Evolutionary conservation across 2,329 filamentous ascomycete genomes (phyloP), one percentile per base, ranked within the genome.

Genomic region (Dactylellina cionopaga): DNA sequence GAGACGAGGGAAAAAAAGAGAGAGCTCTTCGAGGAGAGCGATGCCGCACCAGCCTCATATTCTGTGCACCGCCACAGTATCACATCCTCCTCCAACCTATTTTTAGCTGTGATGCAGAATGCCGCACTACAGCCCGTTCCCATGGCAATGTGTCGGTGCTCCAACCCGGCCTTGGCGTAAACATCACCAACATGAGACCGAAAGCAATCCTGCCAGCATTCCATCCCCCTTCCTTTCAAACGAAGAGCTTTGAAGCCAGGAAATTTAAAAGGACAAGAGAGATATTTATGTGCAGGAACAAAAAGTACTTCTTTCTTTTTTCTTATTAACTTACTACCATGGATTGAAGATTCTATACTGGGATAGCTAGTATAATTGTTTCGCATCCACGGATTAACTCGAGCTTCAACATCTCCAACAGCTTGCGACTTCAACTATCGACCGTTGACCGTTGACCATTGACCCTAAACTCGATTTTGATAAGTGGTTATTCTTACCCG

Each of bases 111-210:
- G 43, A 19, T 24, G 47, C 27, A 52, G 7, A 35, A 35, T 35
- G 31, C 31, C 31, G 31, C 24, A 17, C 47, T 9, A n/a, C 15
- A 11, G 25, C 15, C n/a, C 31, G 27, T 33, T 35, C 25, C 27
- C 47, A 52, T 52, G 27, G 25, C 47, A 35, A 22, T 11, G 29
- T 13, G 25, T 19, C 22, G 10, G 27, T 33, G 4, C 46, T 25
- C 5, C 43, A 33, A 17, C 35, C 13, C 25, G 4, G 17, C 31
- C 27, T 52, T 52, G 47, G 47, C 47, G 47, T 52, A 52, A 52
- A 52, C 47, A 52, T 33, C 47, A 52, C 47, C 25, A 52, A 15
- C 27, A n/a, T 35, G 31, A 13, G 31, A 17, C 43, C 43, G 43
- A 47, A 47, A 5, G 43, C 43, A 47, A n/a, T 25, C 43, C 6